Conservation (phyloP, 441 rosid genomes). For the Raphanus hybrid region DNA sequence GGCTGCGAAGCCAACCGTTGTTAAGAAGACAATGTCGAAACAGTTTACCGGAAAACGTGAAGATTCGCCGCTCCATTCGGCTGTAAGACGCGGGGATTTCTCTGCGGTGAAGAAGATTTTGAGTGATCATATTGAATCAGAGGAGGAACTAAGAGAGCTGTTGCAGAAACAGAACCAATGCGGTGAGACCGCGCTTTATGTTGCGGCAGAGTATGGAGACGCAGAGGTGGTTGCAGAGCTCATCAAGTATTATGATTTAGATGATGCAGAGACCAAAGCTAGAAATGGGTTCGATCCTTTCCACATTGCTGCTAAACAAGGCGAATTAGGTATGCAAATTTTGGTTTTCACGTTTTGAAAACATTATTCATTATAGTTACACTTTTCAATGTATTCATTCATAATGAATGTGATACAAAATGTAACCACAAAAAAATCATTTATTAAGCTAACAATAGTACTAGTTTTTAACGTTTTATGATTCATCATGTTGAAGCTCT, state of each 20-base stretch:
- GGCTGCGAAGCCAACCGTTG: slow-evolving; percentile 37
- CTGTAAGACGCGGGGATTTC: slow-evolving; percentile 70
- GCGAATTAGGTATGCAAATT: slow-evolving; percentile 58
- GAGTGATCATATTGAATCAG: slow-evolving; percentile 34
- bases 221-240: slow-evolving; percentile 69
- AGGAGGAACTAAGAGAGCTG: slow-evolving; percentile 52
- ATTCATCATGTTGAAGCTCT: neutral
- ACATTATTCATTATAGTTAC: neutral
- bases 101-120: slow-evolving; percentile 50
- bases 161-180: slow-evolving; percentile 71
- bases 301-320: slow-evolving; percentile 90
- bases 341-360: neutral
- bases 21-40: slow-evolving; percentile 66
- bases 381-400: neutral
- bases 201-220: slow-evolving; percentile 74
- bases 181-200: slow-evolving; percentile 82
- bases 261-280: slow-evolving; percentile 79
- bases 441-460: neutral
- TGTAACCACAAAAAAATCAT: neutral
- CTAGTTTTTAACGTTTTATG: neutral
- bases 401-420: neutral
- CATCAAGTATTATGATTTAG: slow-evolving; percentile 69
- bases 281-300: slow-evolving; percentile 87
- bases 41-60: slow-evolving; percentile 71
- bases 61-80: slow-evolving; percentile 63